phyloP scores from a whole-genome alignment of 2,329 filamentous ascomycete species.

The Huntiella moniliformis region DNA sequence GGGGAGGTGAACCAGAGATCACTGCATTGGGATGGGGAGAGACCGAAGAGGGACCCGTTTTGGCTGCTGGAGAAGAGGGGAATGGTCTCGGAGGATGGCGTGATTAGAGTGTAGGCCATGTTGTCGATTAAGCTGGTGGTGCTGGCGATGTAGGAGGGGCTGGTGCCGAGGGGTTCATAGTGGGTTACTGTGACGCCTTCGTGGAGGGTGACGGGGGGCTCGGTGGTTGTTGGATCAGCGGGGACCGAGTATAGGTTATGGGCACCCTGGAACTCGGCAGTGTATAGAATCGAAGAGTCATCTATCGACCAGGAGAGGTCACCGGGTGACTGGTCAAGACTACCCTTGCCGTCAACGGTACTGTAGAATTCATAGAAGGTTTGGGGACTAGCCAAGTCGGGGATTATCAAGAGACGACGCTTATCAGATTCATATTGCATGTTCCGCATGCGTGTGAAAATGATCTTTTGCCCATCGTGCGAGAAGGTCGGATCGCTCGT shows the following conservation, averaged over 20 bases:
- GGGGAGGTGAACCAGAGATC: conserved; percentile 33
- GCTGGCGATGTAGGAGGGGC: conserved; percentile 39
- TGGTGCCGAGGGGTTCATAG: conserved; percentile 32
- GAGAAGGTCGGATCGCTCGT: conserved; percentile 53
- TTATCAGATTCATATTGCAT: conserved; percentile 69
- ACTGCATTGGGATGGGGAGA: conserved; percentile 42
- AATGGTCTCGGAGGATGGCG: conserved; percentile 8
- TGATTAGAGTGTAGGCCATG: conserved; percentile 44
- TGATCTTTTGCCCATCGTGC: conserved; percentile 48
- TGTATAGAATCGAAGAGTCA: conserved; percentile 48
- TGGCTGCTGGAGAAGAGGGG: conserved; percentile 44
- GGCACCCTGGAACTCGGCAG: conserved; percentile 50
- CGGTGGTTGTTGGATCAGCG: conserved; percentile 27
- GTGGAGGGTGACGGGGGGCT: conserved; percentile 31
- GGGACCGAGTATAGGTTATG: conserved; percentile 43
- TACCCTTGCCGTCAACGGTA: conserved; percentile 41
- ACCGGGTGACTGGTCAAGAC: conserved; percentile 40
- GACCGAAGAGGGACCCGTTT: conserved; percentile 45
- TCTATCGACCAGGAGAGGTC: conserved; percentile 37
- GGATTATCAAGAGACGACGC: conserved; percentile 45
- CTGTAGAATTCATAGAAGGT: conserved; percentile 44
- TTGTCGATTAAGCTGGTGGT: conserved; percentile 55
- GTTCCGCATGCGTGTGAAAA: conserved; percentile 61
- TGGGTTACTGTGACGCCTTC: conserved; percentile 34
- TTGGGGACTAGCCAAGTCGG: conserved; percentile 37